phyloP scores from a whole-genome alignment of 495 filamentous ascomycete species.

The Daldinia grandis region DNA sequence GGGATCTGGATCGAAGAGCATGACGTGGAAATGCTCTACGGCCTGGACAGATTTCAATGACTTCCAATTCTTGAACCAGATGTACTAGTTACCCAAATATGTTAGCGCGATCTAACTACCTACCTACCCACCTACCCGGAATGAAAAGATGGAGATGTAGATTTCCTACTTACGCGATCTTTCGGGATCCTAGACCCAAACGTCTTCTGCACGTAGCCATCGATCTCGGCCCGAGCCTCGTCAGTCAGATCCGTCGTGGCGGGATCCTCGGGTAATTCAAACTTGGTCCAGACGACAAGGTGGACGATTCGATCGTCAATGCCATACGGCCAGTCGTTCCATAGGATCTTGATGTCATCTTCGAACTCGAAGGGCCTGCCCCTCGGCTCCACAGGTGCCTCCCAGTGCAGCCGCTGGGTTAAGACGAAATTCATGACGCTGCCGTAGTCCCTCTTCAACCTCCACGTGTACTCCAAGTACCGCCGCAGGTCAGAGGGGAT shows the following conservation, averaged over 20 bases:
- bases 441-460: constrained; percentile 70
- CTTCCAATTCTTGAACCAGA: constrained; percentile 93
- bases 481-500: constrained; percentile 75
- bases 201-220: constrained; percentile 68
- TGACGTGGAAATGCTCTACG: constrained; percentile 96
- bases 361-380: constrained; percentile 54
- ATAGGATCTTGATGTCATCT: constrained; percentile 76
- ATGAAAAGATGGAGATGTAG: background rate
- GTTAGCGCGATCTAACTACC: constrained; percentile 4
- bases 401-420: constrained; percentile 71
- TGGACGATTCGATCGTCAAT: constrained; percentile 79
- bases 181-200: constrained; percentile 60
- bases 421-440: constrained; percentile 79
- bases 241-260: constrained; percentile 72
- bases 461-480: constrained; percentile 72
- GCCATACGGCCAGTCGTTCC: constrained; percentile 93
- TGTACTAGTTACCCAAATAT: constrained; percentile 58
- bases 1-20: constrained; percentile 78
- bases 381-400: constrained; percentile 46
- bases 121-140: too few relatives aligned
- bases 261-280: constrained; percentile 69
- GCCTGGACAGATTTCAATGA: constrained; percentile 80
- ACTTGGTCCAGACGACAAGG: constrained; percentile 92
- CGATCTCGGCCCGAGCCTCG: constrained; percentile 68
- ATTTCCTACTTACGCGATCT: constrained; percentile 53